Conservation (phyloP, 768 basidiomycete species). For the Suillus variegatus region DNA sequence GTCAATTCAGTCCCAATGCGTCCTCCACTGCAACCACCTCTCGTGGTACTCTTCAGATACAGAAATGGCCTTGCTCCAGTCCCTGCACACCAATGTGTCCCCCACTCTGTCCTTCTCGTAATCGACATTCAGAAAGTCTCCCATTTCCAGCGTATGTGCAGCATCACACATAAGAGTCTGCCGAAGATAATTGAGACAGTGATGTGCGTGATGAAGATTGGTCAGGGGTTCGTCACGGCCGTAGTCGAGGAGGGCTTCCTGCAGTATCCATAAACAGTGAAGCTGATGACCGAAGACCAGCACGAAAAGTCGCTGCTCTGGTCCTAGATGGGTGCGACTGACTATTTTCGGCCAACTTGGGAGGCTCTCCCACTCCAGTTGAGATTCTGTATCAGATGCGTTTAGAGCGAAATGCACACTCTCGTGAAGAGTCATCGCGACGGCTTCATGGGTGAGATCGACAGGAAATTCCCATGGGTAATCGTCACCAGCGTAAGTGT, state of each 20-base stretch:
- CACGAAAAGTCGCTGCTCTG: not conserved
- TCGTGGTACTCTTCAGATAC: constrained; percentile 13
- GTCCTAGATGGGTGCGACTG: not conserved
- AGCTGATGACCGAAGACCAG: not conserved
- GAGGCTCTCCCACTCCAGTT: not conserved
- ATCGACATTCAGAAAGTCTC: constrained; percentile 32
- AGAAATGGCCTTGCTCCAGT: constrained; percentile 23
- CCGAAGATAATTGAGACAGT: constrained; percentile 41
- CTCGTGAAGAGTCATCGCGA: constrained; percentile 7
- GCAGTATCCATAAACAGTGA: not conserved
- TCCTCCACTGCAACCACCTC: not conserved
- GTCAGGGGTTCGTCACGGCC: not conserved
- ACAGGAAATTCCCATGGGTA: not conserved
- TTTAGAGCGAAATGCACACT: not conserved
- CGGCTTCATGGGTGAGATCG: constrained; percentile 8
- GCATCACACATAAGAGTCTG: constrained; percentile 35
- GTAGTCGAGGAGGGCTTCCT: not conserved
- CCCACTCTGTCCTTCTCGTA: constrained; percentile 24
- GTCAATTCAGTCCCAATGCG: not conserved
- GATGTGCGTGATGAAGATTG: constrained; percentile 25
- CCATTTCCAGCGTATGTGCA: constrained; percentile 26
- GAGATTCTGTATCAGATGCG: not conserved
- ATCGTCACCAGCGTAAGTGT: not conserved
- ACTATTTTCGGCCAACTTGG: not conserved
- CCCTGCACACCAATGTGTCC: constrained; percentile 21